phyloP scores from a whole-genome alignment of 352 stramenopile genomes.

The Globisporangium mamillatum region DNA sequence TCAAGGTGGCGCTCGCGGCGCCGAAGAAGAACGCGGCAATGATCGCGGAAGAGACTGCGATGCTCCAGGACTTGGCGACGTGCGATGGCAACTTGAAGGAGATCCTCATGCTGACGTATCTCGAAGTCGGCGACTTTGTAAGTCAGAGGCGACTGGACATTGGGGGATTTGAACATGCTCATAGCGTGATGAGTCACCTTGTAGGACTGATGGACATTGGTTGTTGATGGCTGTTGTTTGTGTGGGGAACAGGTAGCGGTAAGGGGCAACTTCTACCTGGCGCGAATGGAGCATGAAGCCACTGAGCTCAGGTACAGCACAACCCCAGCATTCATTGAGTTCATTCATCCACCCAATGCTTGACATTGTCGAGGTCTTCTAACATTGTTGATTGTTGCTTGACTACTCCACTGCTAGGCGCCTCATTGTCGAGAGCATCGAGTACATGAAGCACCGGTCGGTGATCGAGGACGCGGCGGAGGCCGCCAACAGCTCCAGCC shows the following conservation, averaged over 20 bases:
- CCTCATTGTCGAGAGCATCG: slow-evolving; percentile 33
- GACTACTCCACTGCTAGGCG: slow-evolving; percentile 2
- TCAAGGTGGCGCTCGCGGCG: slow-evolving; percentile 24
- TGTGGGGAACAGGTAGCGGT: slow-evolving; percentile 19
- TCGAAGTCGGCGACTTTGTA: slow-evolving; percentile 78
- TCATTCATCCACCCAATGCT: background rate
- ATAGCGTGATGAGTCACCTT: background rate
- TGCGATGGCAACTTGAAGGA: slow-evolving; percentile 43
- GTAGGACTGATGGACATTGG: background rate
- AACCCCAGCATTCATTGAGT: background rate
- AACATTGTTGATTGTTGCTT: background rate
- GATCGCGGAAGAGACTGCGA: slow-evolving; percentile 35
- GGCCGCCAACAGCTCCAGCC: slow-evolving; percentile 1
- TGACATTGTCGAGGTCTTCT: background rate
- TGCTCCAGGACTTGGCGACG: slow-evolving; percentile 46
- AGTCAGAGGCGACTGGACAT: background rate
- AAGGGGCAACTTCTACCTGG: slow-evolving; percentile 64
- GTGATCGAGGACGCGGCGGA: background rate
- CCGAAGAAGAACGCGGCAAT: slow-evolving; percentile 27
- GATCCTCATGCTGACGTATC: slow-evolving; percentile 55
- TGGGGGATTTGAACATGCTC: background rate
- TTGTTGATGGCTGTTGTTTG: background rate
- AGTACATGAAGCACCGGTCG: slow-evolving; percentile 21
- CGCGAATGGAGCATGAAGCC: slow-evolving; percentile 60
- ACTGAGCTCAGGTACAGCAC: slow-evolving; percentile 29